Evolutionary conservation across 1,139 yeast genomes (phyloP).

Genomic region (Yueomyces sp.): DNA sequence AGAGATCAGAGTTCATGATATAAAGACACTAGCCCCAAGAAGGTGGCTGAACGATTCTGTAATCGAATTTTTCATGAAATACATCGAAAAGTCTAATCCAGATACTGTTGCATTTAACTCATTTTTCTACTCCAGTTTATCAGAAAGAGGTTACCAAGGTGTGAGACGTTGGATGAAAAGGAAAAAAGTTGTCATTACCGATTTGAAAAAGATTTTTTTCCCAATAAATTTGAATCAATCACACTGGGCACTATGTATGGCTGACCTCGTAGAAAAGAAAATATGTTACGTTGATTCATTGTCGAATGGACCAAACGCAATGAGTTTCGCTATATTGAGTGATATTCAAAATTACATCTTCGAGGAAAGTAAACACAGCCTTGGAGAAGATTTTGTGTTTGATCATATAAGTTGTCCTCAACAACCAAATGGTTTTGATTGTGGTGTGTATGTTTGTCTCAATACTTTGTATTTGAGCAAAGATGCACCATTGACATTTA

Average conservation of each 20-base stretch:
- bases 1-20: slow-evolving; percentile 54
- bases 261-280: slow-evolving; percentile 46
- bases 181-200: slow-evolving; percentile 55
- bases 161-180: slow-evolving; percentile 88
- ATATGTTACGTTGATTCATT: slow-evolving; percentile 74
- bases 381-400: slow-evolving; percentile 28
- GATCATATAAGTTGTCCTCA: slow-evolving; percentile 50
- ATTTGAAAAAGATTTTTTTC: slow-evolving; percentile 53
- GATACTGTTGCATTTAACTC: slow-evolving; percentile 68
- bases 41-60: slow-evolving; percentile 87
- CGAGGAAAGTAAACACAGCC: slow-evolving; percentile 36
- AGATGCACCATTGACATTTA: slow-evolving; percentile 35
- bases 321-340: slow-evolving; percentile 43
- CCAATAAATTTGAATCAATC: slow-evolving; percentile 76
- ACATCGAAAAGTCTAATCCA: slow-evolving; percentile 29
- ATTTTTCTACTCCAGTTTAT: slow-evolving; percentile 67
- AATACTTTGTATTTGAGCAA: slow-evolving; percentile 53
- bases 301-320: slow-evolving; percentile 30
- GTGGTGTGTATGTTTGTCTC: slow-evolving; percentile 89
- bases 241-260: slow-evolving; percentile 88
- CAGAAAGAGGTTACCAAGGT: slow-evolving; percentile 61
- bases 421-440: slow-evolving; percentile 83
- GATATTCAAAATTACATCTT: slow-evolving; percentile 47
- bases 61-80: slow-evolving; percentile 67
- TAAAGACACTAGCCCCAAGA: slow-evolving; percentile 56